phyloP scores from a whole-genome alignment of 2,329 filamentous ascomycete species.

The Trichoderma koningiopsis region DNA sequence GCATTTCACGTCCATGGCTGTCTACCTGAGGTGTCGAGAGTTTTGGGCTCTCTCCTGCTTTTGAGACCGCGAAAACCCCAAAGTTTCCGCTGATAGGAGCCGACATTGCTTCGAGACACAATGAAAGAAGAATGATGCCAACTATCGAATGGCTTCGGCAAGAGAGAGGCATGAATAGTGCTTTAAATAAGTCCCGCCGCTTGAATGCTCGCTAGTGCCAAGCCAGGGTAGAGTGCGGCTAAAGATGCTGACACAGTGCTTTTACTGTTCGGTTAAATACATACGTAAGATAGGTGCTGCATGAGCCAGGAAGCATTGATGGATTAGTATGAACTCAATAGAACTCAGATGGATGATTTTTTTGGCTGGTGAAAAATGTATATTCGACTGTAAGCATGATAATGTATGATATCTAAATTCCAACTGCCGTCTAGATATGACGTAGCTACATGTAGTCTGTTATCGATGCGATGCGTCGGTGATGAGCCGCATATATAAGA shows the following conservation, averaged over 20 bases:
- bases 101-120: background rate
- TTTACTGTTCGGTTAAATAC: slow-evolving; percentile 7
- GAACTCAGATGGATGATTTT: background rate
- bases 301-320: background rate
- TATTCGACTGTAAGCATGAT: background rate
- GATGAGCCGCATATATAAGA: background rate
- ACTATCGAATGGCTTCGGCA: background rate
- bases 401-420: background rate
- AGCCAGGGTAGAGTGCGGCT: background rate
- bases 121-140: background rate
- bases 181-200: slow-evolving; percentile 1
- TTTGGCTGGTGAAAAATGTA: background rate
- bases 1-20: slow-evolving; percentile 5
- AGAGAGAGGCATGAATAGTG: background rate
- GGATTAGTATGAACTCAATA: background rate
- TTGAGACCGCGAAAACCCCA: slow-evolving; percentile 18
- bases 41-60: background rate
- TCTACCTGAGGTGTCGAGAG: slow-evolving; percentile 2
- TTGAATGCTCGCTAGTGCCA: background rate
- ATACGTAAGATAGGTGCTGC: background rate
- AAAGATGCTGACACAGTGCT: background rate
- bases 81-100: slow-evolving; percentile 13
- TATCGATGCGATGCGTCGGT: background rate
- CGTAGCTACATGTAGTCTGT: background rate
- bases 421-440: background rate